A percentile compares a stretch with the other conserved stretches of the same genome.
These are phyloP conservation scores for Sporothrix variecibatus DNA, from an alignment of 2,329 filamentous ascomycete genomes.

Conservation along the genomic window DNA sequence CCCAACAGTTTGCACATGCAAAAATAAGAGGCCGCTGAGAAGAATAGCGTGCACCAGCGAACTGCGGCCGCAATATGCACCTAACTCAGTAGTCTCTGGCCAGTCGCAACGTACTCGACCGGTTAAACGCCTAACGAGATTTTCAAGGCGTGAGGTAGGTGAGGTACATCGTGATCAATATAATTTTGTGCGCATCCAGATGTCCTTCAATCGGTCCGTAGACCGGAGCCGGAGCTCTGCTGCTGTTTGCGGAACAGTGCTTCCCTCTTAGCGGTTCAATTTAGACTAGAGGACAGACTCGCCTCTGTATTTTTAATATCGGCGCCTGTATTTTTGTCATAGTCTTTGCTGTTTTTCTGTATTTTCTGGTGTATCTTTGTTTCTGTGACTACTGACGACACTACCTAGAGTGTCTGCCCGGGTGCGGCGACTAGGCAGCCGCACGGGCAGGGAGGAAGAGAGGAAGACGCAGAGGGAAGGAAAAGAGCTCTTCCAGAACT, in stretches of 20 bases:
- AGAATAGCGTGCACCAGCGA: neutral
- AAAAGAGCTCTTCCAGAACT: neutral
- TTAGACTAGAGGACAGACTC: neutral
- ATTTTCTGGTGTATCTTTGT: neutral
- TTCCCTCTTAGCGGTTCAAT: neutral
- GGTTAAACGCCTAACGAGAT: neutral
- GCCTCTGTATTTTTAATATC: neutral
- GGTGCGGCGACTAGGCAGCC: neutral
- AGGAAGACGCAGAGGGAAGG: neutral
- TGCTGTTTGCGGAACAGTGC: conserved; percentile 2
- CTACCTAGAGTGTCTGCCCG: neutral
- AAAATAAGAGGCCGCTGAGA: neutral
- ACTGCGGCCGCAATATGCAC: neutral
- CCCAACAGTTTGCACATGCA: neutral
- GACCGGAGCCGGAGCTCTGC: neutral
- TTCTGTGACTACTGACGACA: no score
- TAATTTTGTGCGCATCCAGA: neutral
- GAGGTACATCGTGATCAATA: neutral
- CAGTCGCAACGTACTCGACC: neutral
- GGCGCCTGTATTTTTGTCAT: neutral
- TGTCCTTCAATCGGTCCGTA: neutral
- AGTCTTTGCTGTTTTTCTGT: neutral
- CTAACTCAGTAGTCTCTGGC: neutral
- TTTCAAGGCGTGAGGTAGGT: no score
- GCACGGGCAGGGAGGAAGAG: neutral